Conservation (phyloP, 208 protist species). For the Dictyostelium gargantuum region DNA sequence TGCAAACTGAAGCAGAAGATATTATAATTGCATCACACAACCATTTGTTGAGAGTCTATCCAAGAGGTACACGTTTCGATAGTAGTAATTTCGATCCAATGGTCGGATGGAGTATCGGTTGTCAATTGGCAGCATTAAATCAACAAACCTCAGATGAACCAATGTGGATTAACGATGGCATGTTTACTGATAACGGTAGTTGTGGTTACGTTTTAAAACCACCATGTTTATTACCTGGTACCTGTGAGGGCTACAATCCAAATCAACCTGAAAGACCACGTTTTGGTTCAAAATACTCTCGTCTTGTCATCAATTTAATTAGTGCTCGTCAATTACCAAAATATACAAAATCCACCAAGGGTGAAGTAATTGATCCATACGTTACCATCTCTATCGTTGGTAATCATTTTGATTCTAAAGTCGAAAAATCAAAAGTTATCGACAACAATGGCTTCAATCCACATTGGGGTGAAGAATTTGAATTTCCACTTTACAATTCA, state of each 20-base stretch:
- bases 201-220: slow-evolving; percentile 95
- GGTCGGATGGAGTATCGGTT: slow-evolving; percentile 80
- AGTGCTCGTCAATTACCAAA: slow-evolving; percentile 74
- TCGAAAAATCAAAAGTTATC: background rate
- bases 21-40: slow-evolving; percentile 80
- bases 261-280: background rate
- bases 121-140: slow-evolving; percentile 93
- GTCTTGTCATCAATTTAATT: slow-evolving; percentile 5
- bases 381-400: background rate
- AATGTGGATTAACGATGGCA: slow-evolving; percentile 88
- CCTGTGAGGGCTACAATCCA: background rate
- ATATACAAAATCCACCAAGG: slow-evolving; percentile 12
- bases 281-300: background rate
- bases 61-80: slow-evolving; percentile 89
- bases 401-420: background rate
- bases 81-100: slow-evolving; percentile 93
- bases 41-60: slow-evolving; percentile 92
- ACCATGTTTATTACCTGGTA: slow-evolving; percentile 62
- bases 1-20: background rate
- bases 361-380: slow-evolving; percentile 74
- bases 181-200: slow-evolving; percentile 92
- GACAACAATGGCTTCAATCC: slow-evolving; percentile 77
- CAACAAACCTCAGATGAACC: slow-evolving; percentile 83
- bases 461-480: slow-evolving; percentile 68
- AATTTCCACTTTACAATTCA: slow-evolving; percentile 45